A percentile compares a stretch with the other conserved stretches of the same genome.
Conservation (phyloP, 2,329 filamentous ascomycete genomes). For the Phoma herbarum region DNA sequence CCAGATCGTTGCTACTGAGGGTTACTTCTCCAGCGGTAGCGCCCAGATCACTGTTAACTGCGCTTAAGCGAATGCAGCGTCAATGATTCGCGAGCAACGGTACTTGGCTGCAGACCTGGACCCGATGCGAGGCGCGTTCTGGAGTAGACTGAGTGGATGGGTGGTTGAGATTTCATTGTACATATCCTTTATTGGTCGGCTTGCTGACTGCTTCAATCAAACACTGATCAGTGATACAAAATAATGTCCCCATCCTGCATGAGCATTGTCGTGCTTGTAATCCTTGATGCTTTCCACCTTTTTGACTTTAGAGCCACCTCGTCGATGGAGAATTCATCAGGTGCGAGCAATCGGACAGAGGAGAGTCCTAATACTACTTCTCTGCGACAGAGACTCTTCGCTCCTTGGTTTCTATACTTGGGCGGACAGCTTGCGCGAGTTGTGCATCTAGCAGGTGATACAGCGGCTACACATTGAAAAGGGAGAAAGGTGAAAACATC, state of each 20-base stretch:
- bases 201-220: conserved; percentile 7
- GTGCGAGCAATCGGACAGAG: not conserved
- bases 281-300: too few species aligned
- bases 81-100: too few species aligned
- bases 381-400: not conserved
- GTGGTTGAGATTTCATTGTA: conserved; percentile 6
- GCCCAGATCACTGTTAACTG: conserved; percentile 58
- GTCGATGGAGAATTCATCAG: not conserved
- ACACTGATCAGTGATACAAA: conserved; percentile 4
- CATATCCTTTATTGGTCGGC: conserved; percentile 7
- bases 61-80: conserved; percentile 28
- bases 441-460: not conserved
- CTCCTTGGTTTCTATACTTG: not conserved
- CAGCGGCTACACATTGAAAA: not conserved
- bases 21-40: conserved; percentile 60
- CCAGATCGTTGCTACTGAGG: conserved; percentile 63
- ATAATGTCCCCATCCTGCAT: not conserved
- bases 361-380: not conserved
- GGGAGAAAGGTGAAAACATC: not conserved
- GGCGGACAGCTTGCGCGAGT: not conserved
- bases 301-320: too few species aligned
- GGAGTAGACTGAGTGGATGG: not conserved
- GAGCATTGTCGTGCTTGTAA: not conserved
- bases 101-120: conserved; percentile 19
- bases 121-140: not conserved